Percentiles rank a stretch among this genome's conserved stretches.
phyloP scores from a whole-genome alignment of 202 grass and related monocot genomes.

The Musa balbisiana region DNA sequence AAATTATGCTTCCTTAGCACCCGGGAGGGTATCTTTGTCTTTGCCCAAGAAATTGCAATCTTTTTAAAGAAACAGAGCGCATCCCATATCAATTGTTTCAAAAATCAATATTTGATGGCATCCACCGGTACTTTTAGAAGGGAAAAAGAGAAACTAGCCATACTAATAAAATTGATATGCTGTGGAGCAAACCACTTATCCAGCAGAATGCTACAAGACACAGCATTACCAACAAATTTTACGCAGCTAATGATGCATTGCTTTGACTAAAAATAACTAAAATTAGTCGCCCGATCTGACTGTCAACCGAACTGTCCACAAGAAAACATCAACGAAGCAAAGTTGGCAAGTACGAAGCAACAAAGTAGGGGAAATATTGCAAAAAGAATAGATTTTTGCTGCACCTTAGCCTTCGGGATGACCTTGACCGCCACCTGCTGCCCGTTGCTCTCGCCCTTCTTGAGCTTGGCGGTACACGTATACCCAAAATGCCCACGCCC shows the following conservation, averaged over 20 bases:
- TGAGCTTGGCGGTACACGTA: conserved; percentile 53
- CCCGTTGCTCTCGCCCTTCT: conserved; percentile 49
- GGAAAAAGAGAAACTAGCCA: background rate
- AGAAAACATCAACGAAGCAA: background rate
- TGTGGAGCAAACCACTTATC: background rate
- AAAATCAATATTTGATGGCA: background rate
- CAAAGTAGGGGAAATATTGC: background rate
- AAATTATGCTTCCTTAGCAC: too few relatives aligned
- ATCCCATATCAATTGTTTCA: background rate
- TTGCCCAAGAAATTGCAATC: background rate
- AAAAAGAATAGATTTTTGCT: background rate
- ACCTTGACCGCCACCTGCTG: conserved; percentile 66
- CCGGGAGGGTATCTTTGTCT: too few relatives aligned
- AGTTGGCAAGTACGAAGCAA: background rate
- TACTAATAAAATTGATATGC: background rate
- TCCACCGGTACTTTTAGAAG: too few relatives aligned
- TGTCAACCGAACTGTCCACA: background rate
- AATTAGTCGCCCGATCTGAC: background rate
- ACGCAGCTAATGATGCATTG: background rate
- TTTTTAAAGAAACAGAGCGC: background rate
- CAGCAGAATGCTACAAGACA: background rate
- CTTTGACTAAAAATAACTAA: background rate
- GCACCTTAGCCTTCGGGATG: conserved; percentile 77
- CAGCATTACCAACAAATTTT: background rate
- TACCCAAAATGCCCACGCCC: conserved; percentile 69